A percentile compares a stretch with the other conserved stretches of the same genome.
Conservation (phyloP, 1,139 yeast genomes). For the Taphrina confusa region DNA sequence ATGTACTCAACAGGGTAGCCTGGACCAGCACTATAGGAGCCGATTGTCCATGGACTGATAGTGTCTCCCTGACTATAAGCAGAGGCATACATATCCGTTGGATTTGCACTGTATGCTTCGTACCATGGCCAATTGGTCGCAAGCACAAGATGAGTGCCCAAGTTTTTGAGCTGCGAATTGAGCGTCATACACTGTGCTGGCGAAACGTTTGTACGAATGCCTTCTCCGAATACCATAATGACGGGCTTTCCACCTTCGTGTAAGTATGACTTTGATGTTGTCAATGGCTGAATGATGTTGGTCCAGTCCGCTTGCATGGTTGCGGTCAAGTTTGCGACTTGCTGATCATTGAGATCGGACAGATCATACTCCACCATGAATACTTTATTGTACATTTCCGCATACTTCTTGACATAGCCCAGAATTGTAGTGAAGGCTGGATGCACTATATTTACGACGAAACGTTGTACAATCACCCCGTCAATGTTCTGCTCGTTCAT, state of each 20-base stretch:
- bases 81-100: slow-evolving; percentile 2
- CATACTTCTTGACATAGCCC: not conserved
- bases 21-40: not conserved
- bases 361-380: slow-evolving; percentile 8
- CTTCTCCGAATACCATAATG: not conserved
- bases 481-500: not conserved
- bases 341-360: not conserved
- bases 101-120: not conserved
- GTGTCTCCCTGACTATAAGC: not conserved
- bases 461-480: not conserved
- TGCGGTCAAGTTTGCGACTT: not conserved
- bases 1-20: not conserved
- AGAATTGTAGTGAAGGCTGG: not conserved
- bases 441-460: not conserved
- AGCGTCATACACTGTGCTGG: too few relatives aligned
- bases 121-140: slow-evolving; percentile 6
- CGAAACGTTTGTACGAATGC: not conserved
- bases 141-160: too few relatives aligned
- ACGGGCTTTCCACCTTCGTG: slow-evolving; percentile 1
- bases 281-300: not conserved
- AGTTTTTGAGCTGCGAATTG: too few relatives aligned
- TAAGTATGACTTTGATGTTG: not conserved
- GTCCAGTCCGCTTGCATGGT: not conserved
- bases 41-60: slow-evolving; percentile 1
- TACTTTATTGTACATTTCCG: not conserved